These are phyloP conservation scores for Ogataea thermomethanolica DNA, from an alignment of 805 yeast species.

Conservation along the genomic window DNA sequence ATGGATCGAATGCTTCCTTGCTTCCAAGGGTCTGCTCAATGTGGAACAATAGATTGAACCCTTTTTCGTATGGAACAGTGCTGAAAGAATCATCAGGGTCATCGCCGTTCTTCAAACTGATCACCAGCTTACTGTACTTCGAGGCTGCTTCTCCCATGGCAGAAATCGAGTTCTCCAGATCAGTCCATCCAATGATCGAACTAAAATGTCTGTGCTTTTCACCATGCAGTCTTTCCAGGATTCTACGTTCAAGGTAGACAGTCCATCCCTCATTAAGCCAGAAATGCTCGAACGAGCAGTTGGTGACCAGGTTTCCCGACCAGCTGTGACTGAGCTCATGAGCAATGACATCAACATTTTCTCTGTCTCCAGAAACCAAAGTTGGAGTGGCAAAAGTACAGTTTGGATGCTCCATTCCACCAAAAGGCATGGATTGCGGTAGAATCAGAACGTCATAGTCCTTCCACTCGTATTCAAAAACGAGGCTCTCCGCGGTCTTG, in stretches of 20 bases:
- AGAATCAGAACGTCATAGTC: slow-evolving; percentile 76
- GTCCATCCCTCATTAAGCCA: slow-evolving; percentile 98
- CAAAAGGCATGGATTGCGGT: slow-evolving; percentile 78
- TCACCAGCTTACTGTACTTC: slow-evolving; percentile 62
- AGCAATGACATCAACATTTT: slow-evolving; percentile 85
- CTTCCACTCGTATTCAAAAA: slow-evolving; percentile 81
- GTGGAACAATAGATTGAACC: slow-evolving; percentile 72
- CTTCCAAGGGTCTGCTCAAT: slow-evolving; percentile 73
- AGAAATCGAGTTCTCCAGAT: slow-evolving; percentile 60
- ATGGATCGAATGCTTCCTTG: slow-evolving; percentile 71
- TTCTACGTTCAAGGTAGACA: slow-evolving; percentile 83
- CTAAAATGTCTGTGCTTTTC: slow-evolving; percentile 74
- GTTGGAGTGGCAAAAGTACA: slow-evolving; percentile 91
- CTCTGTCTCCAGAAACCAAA: slow-evolving; percentile 75
- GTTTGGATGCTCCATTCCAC: slow-evolving; percentile 95
- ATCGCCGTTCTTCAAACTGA: slow-evolving; percentile 60
- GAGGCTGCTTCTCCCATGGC: slow-evolving; percentile 54
- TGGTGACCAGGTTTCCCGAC: slow-evolving; percentile 89
- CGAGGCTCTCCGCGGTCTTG: slow-evolving; percentile 68
- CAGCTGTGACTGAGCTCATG: slow-evolving; percentile 93
- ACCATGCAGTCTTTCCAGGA: slow-evolving; percentile 74
- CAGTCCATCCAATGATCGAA: slow-evolving; percentile 88
- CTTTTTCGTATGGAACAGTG: slow-evolving; percentile 88
- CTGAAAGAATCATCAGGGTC: slow-evolving; percentile 92
- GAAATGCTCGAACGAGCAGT: slow-evolving; percentile 89